Conservation (phyloP, 306 rosid genomes). For the Ceratonia siliqua region DNA sequence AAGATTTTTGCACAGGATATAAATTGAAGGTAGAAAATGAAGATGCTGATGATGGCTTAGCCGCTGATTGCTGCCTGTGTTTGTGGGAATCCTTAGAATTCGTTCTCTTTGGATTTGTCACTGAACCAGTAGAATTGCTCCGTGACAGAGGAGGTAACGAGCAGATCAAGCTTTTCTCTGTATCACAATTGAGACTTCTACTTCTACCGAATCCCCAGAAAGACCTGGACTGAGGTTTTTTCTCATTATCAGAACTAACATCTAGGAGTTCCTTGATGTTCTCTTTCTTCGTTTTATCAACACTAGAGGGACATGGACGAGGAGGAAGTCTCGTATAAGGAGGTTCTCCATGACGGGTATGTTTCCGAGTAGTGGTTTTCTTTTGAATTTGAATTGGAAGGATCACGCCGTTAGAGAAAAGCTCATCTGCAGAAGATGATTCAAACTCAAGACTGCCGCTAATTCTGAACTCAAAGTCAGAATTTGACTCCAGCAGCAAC, state of each 20-base stretch:
- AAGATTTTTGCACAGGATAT: slow-evolving; percentile 53
- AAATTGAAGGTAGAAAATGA: slow-evolving; percentile 36
- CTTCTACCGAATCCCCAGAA: slow-evolving; percentile 95
- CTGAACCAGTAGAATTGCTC: slow-evolving; percentile 82
- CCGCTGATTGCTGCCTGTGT: slow-evolving; percentile 42
- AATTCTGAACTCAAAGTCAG: slow-evolving; percentile 77
- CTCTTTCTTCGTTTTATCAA: slow-evolving; percentile 53
- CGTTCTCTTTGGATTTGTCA: slow-evolving; percentile 49
- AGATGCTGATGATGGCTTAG: slow-evolving; percentile 45
- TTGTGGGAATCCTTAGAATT: slow-evolving; percentile 48
- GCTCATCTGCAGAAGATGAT: slow-evolving; percentile 83
- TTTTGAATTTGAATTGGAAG: slow-evolving; percentile 61
- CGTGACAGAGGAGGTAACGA: slow-evolving; percentile 66
- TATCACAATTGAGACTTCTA: slow-evolving; percentile 70
- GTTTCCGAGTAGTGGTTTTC: slow-evolving; percentile 28
- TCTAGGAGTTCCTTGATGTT: slow-evolving; percentile 33
- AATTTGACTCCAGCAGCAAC: slow-evolving; percentile 52
- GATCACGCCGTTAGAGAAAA: slow-evolving; percentile 79
- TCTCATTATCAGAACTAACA: slow-evolving; percentile 33
- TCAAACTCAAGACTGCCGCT: slow-evolving; percentile 41
- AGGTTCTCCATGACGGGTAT: slow-evolving; percentile 18
- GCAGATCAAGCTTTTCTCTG: slow-evolving; percentile 47
- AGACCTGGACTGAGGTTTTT: slow-evolving; percentile 59
- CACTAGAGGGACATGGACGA: slow-evolving; percentile 44
- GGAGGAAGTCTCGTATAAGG: slow-evolving; percentile 45